phyloP scores from a whole-genome alignment of 148 eudicot species.

The Dianthus caryophyllus region DNA sequence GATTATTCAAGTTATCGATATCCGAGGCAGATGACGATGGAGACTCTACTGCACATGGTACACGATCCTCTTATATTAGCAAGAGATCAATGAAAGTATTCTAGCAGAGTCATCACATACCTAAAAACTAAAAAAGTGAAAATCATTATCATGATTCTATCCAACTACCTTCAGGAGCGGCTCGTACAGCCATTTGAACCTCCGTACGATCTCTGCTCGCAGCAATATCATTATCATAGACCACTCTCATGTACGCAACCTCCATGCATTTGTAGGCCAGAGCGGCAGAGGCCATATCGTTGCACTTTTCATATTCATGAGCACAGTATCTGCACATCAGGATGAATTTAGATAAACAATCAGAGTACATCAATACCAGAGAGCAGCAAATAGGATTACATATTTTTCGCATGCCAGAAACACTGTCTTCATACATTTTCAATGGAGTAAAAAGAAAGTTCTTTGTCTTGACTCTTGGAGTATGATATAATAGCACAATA shows the following conservation, averaged over 20 bases:
- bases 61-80: slow-evolving; percentile 11
- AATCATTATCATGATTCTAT: background rate
- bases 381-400: background rate
- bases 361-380: background rate
- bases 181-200: slow-evolving; percentile 36
- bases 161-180: slow-evolving; percentile 40
- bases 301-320: slow-evolving; percentile 36
- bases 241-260: slow-evolving; percentile 43
- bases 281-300: slow-evolving; percentile 49
- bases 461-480: background rate
- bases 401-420: background rate
- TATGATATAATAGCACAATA: background rate
- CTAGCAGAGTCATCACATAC: background rate
- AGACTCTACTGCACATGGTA: slow-evolving; percentile 33
- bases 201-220: slow-evolving; percentile 35
- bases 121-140: slow-evolving; percentile 1
- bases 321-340: slow-evolving; percentile 34
- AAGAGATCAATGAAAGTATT: background rate
- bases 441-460: background rate
- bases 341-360: slow-evolving; percentile 7
- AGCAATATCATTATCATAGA: slow-evolving; percentile 33
- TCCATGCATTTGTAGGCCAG: slow-evolving; percentile 52
- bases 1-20: slow-evolving; percentile 44
- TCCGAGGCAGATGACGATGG: slow-evolving; percentile 55
- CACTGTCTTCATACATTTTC: background rate